Evolutionary conservation across 495 filamentous ascomycete genomes (phyloP), one percentile per base, ranked within the genome.

Genomic region (Podospora pseudopauciseta): DNA sequence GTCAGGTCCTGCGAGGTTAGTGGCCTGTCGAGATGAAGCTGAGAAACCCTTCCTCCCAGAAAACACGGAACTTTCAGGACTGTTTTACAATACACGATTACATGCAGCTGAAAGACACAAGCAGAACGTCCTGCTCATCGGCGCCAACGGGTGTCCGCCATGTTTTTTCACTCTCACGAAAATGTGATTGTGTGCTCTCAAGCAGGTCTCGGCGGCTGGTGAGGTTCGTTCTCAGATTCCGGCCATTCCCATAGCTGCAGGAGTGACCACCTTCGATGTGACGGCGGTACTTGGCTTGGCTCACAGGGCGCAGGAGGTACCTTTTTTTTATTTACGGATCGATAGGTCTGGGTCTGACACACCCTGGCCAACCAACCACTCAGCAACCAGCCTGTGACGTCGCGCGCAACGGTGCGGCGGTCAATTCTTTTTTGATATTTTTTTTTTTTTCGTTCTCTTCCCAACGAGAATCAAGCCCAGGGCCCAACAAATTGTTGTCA

Each of bases 401-500:
- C 61, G 61, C 61, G 61, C 61, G 61, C 61, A 63, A 63, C 61
- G 61, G 61, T 63, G 61, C 61, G 32, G 61, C 61, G 61, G 61
- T 63, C 61, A 63, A 63, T 34, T 61, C 27, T 60, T 15, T 30
- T 11, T 49, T 16, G 7, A 11, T 23, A 49, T 18, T 32, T 15
- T 13, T 4, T 32, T 4, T 32, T n/a, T 16, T 20, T 20, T 1
- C 19, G 2, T 18, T 20, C 61, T 2, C n/a, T 49, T 32, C 26
- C 26, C 26, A 61, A 61, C 23, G 59, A 32, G 26, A 32, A 32
- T 7, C 26, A 28, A 61, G 27, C 16, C 16, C 27, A 63, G 9
- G 5, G 61, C 61, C 61, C 61, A 63, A 63, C 61, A 63, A 44
- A 63, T 16, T 16, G 15, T 23, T 23, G 20, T 0, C 0, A 63